Percentiles rank a stretch among this genome's conserved stretches.
These are phyloP conservation scores for Plasmodium gallinaceum DNA, from an alignment of 169 alveolate genomes.

Conservation along the genomic window DNA sequence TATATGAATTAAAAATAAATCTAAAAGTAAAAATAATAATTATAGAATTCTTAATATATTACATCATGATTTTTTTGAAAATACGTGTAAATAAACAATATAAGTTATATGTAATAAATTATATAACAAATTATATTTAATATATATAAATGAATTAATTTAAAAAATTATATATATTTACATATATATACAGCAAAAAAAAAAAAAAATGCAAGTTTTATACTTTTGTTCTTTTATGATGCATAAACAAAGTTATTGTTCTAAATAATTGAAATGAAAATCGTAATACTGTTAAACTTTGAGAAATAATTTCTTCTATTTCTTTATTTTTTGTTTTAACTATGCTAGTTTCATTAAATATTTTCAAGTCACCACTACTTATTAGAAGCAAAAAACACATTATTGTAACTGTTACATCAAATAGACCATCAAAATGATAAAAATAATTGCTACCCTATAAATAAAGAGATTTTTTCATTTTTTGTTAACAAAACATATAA, in stretches of 20 bases:
- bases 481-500: slow-evolving; percentile 1
- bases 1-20: too few relatives aligned
- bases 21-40: too few relatives aligned
- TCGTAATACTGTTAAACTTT: slow-evolving; percentile 55
- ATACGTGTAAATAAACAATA: neutral
- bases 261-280: slow-evolving; percentile 68
- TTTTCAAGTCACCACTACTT: slow-evolving; percentile 72
- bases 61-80: neutral
- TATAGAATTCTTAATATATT: too few relatives aligned
- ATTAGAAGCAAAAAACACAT: slow-evolving; percentile 42
- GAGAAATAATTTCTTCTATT: slow-evolving; percentile 68
- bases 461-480: neutral
- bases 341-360: slow-evolving; percentile 19
- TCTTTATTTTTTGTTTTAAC: slow-evolving; percentile 53
- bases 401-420: slow-evolving; percentile 47
- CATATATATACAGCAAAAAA: neutral
- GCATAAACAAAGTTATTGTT: slow-evolving; percentile 66
- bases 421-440: slow-evolving; percentile 61
- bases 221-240: slow-evolving; percentile 56
- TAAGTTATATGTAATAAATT: neutral
- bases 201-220: neutral
- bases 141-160: too few relatives aligned
- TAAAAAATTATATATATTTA: neutral
- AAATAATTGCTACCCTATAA: slow-evolving; percentile 56
- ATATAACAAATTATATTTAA: neutral